Base-by-base conservation (phyloP, 2,329 filamentous ascomycete genomes). In the Epicoccum sorghinum region DNA sequence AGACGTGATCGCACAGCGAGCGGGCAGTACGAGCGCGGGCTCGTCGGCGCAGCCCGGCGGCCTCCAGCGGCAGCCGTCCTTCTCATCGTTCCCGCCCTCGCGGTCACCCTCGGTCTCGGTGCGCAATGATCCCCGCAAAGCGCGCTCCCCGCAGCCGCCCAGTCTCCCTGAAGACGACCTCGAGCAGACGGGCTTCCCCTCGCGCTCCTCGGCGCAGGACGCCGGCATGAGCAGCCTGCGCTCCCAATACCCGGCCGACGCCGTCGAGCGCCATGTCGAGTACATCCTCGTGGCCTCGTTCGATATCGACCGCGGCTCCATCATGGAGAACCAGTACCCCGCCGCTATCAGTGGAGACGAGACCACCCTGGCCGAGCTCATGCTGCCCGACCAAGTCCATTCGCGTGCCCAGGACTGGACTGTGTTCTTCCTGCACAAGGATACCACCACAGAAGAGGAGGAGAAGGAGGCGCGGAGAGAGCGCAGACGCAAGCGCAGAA, bases 271-370 rank as follows among this genome's bases (percentile, higher is more conserved):
- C 68, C 95, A 99, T 88, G 95, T 99, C 77, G 95, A 99, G 74
- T 99, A 98, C 72, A 98, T 99, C 47, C 82, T 99, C 47, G 95
- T 99, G 49, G 95, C 95, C 4, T 96, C 92, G 2, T 99, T 99
- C 77, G 92, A 98, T 75, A 96, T 98, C 67, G 93, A 98, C 74
- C 87, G 91, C 47, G 95, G 95, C 3, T 93, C 93, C 41, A 87
- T 97, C 66, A 98, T 99, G 95, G 95, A 99, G 73, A 93, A 99
- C 73, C 95, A 99, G 72, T 99, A 93, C 71, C 95, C 95, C 0
- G 88, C 91, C 37, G 88, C 93, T 45, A 98, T 99, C 59, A 97
- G 92, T 45, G 93, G 95, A 29, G 93, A 99, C 72, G 95, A 99
- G 78, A 89, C 96, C 69, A 98, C 98, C 93, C 78, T 99, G 70